Conservation (phyloP, 148 eudicot species). For the Persicaria maculosa region DNA sequence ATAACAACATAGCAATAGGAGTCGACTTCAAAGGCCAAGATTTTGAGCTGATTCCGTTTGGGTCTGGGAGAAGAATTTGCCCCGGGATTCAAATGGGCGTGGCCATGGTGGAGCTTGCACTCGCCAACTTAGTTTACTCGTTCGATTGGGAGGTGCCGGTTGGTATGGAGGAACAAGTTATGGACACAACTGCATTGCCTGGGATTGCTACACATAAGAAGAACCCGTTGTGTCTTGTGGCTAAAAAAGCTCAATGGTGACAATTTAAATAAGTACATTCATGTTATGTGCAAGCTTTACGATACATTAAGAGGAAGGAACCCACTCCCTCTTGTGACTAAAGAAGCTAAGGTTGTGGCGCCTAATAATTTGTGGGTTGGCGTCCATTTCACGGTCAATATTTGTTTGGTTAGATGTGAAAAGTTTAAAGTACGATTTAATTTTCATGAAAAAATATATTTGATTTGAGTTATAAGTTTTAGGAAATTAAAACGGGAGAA, state of each 20-base stretch:
- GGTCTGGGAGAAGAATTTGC: conserved; percentile 39
- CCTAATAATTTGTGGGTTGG: no score
- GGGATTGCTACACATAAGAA: conserved; percentile 41
- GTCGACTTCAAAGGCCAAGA: conserved; percentile 25
- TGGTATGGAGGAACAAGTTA: conserved; percentile 25
- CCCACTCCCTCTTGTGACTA: no score
- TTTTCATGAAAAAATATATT: no score
- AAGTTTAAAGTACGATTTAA: no score
- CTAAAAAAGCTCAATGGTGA: neutral
- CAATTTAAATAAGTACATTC: no score
- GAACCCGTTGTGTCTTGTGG: conserved; percentile 14
- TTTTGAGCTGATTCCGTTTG: conserved; percentile 32
- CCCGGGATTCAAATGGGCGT: conserved; percentile 30
- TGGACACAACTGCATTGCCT: conserved; percentile 22
- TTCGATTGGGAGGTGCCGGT: conserved; percentile 39
- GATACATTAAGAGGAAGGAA: no score
- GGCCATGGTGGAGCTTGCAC: conserved; percentile 22
- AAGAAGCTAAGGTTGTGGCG: no score
- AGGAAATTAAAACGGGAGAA: no score
- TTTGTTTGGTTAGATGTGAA: no score
- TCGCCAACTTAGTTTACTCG: conserved; percentile 30
- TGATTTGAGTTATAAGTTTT: no score
- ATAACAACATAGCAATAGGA: neutral
- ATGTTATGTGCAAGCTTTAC: no score
- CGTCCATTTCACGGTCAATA: no score